Base-by-base conservation (phyloP, 2,329 filamentous ascomycete species). In the Apiospora kogelbergensis region DNA sequence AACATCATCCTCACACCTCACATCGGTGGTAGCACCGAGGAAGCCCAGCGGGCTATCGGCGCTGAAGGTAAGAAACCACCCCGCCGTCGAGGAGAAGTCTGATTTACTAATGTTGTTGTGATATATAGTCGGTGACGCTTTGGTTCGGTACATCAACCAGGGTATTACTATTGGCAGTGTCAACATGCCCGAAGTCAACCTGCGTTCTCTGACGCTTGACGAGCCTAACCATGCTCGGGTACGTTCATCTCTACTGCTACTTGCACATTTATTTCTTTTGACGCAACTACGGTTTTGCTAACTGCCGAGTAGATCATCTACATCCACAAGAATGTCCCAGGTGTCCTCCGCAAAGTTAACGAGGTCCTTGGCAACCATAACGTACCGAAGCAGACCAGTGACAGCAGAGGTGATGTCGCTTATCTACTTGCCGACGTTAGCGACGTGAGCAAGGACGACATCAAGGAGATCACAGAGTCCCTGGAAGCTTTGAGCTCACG, bases 341-440 rank as follows among this genome's bases (percentile, higher is more conserved):
- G 96, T 85, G 96, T 99, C 72, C 85, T 99, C 80, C 89, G 94
- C 77, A 93, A 91, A 84, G 96, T 99, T 73, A 99, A 99, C 85
- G 93, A 96, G 77, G 94, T 98, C 71, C 87, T 99, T 64, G 93
- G 92, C 57, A 91, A 97, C 77, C 95, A 99, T 85, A 99, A 99
- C 80, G 95, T 99, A 75, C 95, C 98, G 84, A 98, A 98, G 86
- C 96, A 99, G 83, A 98, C 97, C 85, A 96, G 93, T 66, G 96
- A 98, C 80, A 97, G 93, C 82, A 92, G 91, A 84, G 95, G 94
- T 74, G 95, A 98, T 79, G 91, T 96, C 73, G 96, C 96, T 24
- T 99, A 99, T 80, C 85, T 99, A 72, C 98, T 99, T 95, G 96
- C 96, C 9, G 96, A 99, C 83, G 92, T 99, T 76, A 97, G 94